A percentile compares a stretch with the other conserved stretches of the same genome.
Conservation (phyloP, 2,329 filamentous ascomycete genomes). For the Trichoderma pleuroti region DNA sequence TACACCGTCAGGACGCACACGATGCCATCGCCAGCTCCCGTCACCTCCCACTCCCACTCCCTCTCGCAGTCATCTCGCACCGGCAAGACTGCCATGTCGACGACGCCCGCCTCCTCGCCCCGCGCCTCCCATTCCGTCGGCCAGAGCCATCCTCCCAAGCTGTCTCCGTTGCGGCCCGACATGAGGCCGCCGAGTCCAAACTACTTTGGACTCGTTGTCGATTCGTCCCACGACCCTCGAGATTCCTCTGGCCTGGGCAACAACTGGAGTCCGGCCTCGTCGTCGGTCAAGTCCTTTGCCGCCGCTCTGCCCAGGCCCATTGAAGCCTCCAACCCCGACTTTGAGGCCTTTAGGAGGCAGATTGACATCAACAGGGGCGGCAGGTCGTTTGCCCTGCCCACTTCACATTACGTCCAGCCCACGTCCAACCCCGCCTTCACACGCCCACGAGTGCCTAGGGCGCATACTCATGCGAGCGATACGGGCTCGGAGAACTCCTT, state of each 20-base stretch:
- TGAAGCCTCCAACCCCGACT: constrained; percentile 71
- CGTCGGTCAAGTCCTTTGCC: constrained; percentile 66
- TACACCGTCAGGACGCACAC: constrained; percentile 47
- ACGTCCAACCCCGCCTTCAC: constrained; percentile 30
- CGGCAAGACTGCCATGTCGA: constrained; percentile 38
- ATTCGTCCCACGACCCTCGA: constrained; percentile 57
- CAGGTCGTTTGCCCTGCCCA: constrained; percentile 44
- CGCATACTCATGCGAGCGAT: constrained; percentile 49
- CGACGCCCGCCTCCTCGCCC: constrained; percentile 53
- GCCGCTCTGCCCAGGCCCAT: constrained; percentile 66
- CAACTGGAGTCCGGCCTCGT: constrained; percentile 72
- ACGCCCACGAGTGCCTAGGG: constrained; percentile 44
- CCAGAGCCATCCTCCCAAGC: constrained; percentile 51
- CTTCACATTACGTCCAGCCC: constrained; percentile 43
- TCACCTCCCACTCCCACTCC: constrained; percentile 31
- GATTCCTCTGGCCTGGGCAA: constrained; percentile 64
- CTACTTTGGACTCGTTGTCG: constrained; percentile 77
- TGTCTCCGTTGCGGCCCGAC: constrained; percentile 43
- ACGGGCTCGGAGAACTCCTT: constrained; percentile 36
- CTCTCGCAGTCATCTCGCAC: constrained; percentile 43
- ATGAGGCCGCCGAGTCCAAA: constrained; percentile 66
- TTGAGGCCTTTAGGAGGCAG: constrained; percentile 72
- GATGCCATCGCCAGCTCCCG: constrained; percentile 36
- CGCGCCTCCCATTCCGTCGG: constrained; percentile 52
- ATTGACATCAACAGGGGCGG: constrained; percentile 59